These are phyloP conservation scores for Penicillium paradoxum DNA, from an alignment of 495 filamentous ascomycete genomes.

Conservation along the genomic window DNA sequence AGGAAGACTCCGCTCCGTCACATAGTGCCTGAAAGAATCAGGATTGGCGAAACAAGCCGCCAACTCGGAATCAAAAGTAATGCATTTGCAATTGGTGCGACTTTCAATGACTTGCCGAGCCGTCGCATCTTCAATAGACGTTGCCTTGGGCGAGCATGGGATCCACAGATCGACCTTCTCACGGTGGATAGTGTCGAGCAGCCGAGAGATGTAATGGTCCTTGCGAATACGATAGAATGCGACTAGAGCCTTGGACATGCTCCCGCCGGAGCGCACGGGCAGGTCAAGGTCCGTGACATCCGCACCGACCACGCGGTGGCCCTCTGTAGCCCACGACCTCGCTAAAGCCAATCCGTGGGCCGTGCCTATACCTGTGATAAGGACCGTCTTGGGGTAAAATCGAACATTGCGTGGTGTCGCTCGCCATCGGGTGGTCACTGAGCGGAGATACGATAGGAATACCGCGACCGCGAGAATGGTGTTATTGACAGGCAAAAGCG, in stretches of 20 bases:
- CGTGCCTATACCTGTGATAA: conserved; percentile 70
- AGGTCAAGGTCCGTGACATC: conserved; percentile 58
- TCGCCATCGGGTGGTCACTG: conserved; percentile 18
- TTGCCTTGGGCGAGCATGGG: conserved; percentile 58
- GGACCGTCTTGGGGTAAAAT: conserved; percentile 54
- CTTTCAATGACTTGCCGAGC: conserved; percentile 59
- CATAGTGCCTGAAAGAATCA: conserved; percentile 52
- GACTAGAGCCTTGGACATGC: conserved; percentile 43
- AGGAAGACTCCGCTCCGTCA: conserved; percentile 46
- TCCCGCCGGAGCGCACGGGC: conserved; percentile 32
- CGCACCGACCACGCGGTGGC: conserved; percentile 68
- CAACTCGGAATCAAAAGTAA: conserved; percentile 50
- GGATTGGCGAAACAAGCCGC: conserved; percentile 54
- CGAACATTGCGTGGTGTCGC: conserved; percentile 30
- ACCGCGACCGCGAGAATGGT: conserved; percentile 38
- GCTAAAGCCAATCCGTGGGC: conserved; percentile 62
- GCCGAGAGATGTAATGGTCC: conserved; percentile 40
- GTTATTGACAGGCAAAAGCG: conserved; percentile 52
- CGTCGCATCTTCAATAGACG: conserved; percentile 56
- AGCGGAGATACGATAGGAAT: conserved; percentile 16
- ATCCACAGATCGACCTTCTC: conserved; percentile 72
- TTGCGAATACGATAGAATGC: conserved; percentile 51
- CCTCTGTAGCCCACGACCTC: conserved; percentile 59
- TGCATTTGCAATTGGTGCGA: conserved; percentile 52
- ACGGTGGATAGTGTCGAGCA: conserved; percentile 53